Evolutionary conservation across 2,329 filamentous ascomycete species (phyloP), one percentile per base, ranked within the genome.

Genomic region (Orbilia quercus): DNA sequence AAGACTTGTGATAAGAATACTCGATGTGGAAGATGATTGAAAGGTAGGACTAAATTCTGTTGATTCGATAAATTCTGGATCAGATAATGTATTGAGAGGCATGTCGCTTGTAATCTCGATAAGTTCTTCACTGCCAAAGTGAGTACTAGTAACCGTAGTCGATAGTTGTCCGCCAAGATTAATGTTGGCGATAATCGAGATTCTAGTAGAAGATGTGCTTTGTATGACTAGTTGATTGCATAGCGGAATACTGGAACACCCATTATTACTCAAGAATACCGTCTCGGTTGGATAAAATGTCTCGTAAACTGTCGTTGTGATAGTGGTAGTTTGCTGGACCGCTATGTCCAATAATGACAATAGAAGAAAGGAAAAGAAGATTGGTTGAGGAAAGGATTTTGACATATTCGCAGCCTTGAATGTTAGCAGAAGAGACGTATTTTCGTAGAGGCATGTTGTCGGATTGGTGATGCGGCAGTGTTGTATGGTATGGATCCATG

Each of bases 201-300:
- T 12, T 4, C 9, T 36, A 38, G 55, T 7, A 12, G 42, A 3
- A 3, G 45, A 53, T 67, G 36, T 16, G 22, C n/a, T n/a, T n/a
- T n/a, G n/a, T n/a, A n/a, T n/a, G n/a, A n/a, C n/a, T n/a, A n/a
- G n/a, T 12, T 63, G 28, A 14, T 42, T 11, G 18, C 66, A 71
- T 44, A 31, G 40, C 7, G 44, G 58, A 2, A 71, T 44, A 14
- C 6, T 47, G n/a, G 14, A 25, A 38, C 25, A 51, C 18, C 34
- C 20, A 1, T 25, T 25, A 16, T 51, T 16, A 7, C 48, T 71
- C n/a, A 63, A 11, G n/a, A 63, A 45, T 34, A 71, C 23, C 7
- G 58, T 71, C 11, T 28, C 34, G 28, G 23, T 34, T 0, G 66
- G 66, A 20, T 71, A 55, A 0, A 58, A 42, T 5, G 66, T 71